Evolutionary conservation across 169 alveolate genomes (phyloP), one percentile per base, ranked within the genome.

Genomic region (Babesia bovis): DNA sequence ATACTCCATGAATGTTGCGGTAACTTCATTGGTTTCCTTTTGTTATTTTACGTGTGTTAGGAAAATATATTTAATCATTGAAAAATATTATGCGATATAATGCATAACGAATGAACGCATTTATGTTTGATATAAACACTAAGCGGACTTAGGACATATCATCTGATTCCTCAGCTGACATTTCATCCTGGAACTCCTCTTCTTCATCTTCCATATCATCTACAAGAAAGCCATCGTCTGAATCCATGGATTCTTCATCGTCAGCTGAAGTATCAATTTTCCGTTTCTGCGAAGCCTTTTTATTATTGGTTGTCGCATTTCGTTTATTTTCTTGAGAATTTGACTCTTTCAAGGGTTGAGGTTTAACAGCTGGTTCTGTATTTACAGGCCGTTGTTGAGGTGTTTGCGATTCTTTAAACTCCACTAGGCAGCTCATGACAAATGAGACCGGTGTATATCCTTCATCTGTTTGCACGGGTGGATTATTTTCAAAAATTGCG

Each of bases 401-500:
- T 13, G 73, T 42, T n/a, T 41, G 59, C 38, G 12, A 28, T 19
- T 65, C 58, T 52, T 84, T 65, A 41, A 67, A 87, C 40, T 87
- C 92, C 38, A 87, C 82, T 13, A 75, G 50, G 47, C 92, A 87
- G 51, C 89, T 82, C 90, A 87, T 83, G 33, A 84, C 74, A 51
- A 87, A 87, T 13, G 92, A 83, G 15, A 87, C 83, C 25, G 86
- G 89, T 7, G 53, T 47, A 26, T 65, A 56, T 19, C 76, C 63
- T 19, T 51, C 85, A 17, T 17, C 40, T 25, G 52, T 9, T 21
- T 67, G 72, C 2, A n/a, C 41, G 13, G 85, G 86, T 19, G 81
- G 84, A 2, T 71, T 61, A 45, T 67, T 82, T 4, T 67, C 85
- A 42, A 74, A 51, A n/a, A 76, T 84, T 7, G 92, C 89, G 36